phyloP scores from a whole-genome alignment of 257 asterid species.

The Penstemon barbatus region DNA sequence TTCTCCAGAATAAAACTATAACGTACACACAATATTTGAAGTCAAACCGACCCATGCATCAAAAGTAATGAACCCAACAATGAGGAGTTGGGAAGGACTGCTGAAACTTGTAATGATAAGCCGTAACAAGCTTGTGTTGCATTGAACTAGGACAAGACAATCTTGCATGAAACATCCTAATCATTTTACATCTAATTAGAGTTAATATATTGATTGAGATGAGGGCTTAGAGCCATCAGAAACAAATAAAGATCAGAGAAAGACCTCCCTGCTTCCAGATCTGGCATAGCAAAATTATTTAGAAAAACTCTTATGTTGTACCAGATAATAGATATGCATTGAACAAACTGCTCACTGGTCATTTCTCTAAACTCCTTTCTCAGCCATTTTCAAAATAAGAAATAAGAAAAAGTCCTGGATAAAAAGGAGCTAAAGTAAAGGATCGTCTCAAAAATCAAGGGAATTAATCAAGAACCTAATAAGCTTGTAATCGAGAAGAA shows the following conservation, averaged over 20 bases:
- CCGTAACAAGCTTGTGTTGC: conserved; percentile 9
- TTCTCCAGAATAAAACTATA: background rate
- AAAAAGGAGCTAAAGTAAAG: background rate
- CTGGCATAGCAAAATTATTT: background rate
- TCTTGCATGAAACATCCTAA: conserved; percentile 15
- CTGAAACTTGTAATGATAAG: conserved; percentile 1
- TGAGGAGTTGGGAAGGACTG: conserved; percentile 16
- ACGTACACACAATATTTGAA: background rate
- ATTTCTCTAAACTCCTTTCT: conserved; percentile 19
- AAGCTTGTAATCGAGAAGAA: conserved; percentile 12
- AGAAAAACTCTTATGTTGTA: too few relatives aligned
- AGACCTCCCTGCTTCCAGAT: conserved; percentile 17
- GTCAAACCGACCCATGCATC: conserved; percentile 12
- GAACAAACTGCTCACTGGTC: conserved; percentile 2
- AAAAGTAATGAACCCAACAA: conserved; percentile 4
- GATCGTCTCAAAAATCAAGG: conserved; percentile 12
- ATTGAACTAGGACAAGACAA: conserved; percentile 3
- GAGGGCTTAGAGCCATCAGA: conserved; percentile 14
- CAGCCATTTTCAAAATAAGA: conserved; percentile 23
- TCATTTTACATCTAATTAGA: conserved; percentile 13
- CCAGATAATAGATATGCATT: conserved; percentile 1
- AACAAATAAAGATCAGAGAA: conserved; percentile 12
- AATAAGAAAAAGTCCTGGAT: conserved; percentile 19
- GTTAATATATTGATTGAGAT: conserved; percentile 18
- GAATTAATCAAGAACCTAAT: conserved; percentile 22